A percentile compares a stretch with the other conserved stretches of the same genome.
phyloP scores from a whole-genome alignment of 164 flowering plant genomes.

The Chloranthus sessilifolius region DNA sequence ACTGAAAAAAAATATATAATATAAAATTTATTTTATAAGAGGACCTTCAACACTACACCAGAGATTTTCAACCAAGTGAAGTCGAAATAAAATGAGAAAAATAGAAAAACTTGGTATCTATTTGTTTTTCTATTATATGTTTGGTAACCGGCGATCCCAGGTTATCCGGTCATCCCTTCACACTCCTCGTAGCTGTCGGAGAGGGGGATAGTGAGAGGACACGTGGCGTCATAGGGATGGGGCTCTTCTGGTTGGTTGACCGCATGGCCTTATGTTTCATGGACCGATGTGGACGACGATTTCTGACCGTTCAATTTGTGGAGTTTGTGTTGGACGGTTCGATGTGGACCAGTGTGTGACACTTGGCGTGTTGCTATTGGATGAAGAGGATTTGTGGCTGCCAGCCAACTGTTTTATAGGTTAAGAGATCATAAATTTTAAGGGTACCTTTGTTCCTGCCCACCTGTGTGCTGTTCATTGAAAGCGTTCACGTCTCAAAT shows the following conservation, averaged over 20 bases:
- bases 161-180: constrained; percentile 5
- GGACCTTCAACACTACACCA: not conserved
- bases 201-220: too few relatives aligned
- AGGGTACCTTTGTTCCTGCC: too few relatives aligned
- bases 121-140: not conserved
- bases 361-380: not conserved
- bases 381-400: not conserved
- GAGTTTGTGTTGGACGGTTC: not conserved
- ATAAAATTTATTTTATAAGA: not conserved
- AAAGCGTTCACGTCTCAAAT: too few relatives aligned
- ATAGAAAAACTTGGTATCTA: not conserved
- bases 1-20: not conserved
- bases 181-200: not conserved
- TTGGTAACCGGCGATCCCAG: constrained; percentile 3
- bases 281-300: not conserved
- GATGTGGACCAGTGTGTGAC: not conserved
- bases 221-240: not conserved
- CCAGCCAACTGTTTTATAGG: too few relatives aligned
- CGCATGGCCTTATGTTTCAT: not conserved
- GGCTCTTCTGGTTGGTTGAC: not conserved
- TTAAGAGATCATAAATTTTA: too few relatives aligned
- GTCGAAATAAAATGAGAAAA: not conserved
- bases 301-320: not conserved
- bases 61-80: not conserved
- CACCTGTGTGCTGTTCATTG: too few relatives aligned